Evolutionary conservation across 2,329 filamentous ascomycete genomes (phyloP), one percentile per base, ranked within the genome.

Genomic region (Ceratocystiopsis minuta): DNA sequence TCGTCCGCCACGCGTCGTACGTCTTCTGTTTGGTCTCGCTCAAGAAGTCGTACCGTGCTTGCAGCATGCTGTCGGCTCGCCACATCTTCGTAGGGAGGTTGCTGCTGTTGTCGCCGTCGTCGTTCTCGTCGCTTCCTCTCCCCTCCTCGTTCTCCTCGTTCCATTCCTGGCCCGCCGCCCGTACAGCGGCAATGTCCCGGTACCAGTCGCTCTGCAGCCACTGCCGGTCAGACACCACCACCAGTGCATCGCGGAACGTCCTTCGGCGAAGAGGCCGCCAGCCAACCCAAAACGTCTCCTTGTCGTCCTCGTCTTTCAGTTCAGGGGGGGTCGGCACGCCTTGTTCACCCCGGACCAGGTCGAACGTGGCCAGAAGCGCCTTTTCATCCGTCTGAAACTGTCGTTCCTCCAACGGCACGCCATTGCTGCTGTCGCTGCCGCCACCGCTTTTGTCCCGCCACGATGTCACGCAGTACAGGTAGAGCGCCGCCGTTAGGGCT

Each of bases 21-120:
- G 78, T 73, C 35, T 62, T 63, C 50, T 67, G 66, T 49, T 72
- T 74, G 46, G 67, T 62, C 39, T 78, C 72, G 47, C 75, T 78
- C 50, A 87, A 57, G 52, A 77, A 83, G 52, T 86, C 79, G 51
- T 81, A 77, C 38, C 70, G 68, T 48, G 78, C 75, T 56, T 86
- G 80, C 50, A 87, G 73, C 80, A 86, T 86, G 3, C 76, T 80
- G 48, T 75, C 72, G 10, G 66, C 61, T 43, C 66, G 56, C 57
- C 74, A 59, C 24, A 66, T 54, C 43, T 66, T 61, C 34, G 60
- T 53, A 13, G 45, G 43, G 15, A 57, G 41, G 13, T 15, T 52
- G 16, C 54, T 51, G 4, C 52, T 54, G 15, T 35, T 46, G 38
- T 36, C 39, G 16, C 61, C 61, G n/a, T 54, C 59, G 34, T 16